Evolutionary conservation across 306 rosid genomes (phyloP).

Genomic region (Prosopis cineraria): DNA sequence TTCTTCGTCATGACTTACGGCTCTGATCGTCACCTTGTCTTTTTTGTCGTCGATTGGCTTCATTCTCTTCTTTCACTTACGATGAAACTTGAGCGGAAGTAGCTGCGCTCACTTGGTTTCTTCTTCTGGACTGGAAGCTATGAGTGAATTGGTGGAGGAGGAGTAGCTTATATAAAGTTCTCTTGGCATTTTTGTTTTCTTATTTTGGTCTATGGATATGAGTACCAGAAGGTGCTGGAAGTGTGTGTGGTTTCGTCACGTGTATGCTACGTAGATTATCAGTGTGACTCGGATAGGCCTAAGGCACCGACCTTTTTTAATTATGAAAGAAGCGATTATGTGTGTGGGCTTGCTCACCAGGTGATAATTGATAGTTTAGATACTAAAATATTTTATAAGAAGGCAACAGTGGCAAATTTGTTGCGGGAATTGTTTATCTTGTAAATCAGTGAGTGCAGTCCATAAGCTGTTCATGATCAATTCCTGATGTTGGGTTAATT

Average conservation of each 20-base stretch:
- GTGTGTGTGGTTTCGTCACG: neutral
- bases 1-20: conserved; percentile 66
- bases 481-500: neutral
- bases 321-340: no score
- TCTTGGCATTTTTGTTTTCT: neutral
- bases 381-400: no score
- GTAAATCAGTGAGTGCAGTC: neutral
- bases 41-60: conserved; percentile 58
- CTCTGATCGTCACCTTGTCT: conserved; percentile 58
- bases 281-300: neutral
- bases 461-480: neutral
- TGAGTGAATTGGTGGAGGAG: no score
- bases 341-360: no score
- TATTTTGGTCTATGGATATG: neutral
- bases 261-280: neutral
- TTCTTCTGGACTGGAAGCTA: neutral
- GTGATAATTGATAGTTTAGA: no score
- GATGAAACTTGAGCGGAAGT: no score
- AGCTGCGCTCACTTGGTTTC: no score
- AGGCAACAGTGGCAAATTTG: no score
- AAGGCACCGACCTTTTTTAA: neutral
- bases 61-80: conserved; percentile 24
- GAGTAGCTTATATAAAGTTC: neutral
- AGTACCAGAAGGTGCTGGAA: conserved; percentile 8
- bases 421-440: neutral